Conservation (phyloP, 306 rosid species). For the Lathyrus aphaca region DNA sequence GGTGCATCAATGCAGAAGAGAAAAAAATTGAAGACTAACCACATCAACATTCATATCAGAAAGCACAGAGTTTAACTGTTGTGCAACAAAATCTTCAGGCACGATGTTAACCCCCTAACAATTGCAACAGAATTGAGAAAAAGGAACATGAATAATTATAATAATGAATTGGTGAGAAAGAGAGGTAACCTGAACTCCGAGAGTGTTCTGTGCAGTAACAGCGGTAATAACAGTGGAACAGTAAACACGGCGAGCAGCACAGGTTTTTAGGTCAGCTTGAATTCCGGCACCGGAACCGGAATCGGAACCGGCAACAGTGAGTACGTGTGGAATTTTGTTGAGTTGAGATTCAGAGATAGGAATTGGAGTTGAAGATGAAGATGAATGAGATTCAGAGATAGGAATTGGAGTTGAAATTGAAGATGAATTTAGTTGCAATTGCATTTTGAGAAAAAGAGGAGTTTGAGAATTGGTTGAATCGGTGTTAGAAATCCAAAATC, state of each 20-base stretch:
- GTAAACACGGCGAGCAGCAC: slow-evolving; percentile 79
- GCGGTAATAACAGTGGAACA: slow-evolving; percentile 96
- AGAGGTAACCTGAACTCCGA: slow-evolving; percentile 81
- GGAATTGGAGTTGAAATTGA: neutral
- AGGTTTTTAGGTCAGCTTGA: slow-evolving; percentile 90
- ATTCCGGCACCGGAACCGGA: slow-evolving; percentile 96
- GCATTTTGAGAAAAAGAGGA: slow-evolving; percentile 41
- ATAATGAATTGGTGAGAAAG: neutral
- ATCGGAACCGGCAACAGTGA: slow-evolving; percentile 88
- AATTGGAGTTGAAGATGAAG: neutral
- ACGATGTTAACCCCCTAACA: slow-evolving; percentile 66
- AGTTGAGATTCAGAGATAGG: slow-evolving; percentile 23
- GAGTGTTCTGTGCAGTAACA: slow-evolving; percentile 90
- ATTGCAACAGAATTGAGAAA: slow-evolving; percentile 31
- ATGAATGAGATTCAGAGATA: slow-evolving; percentile 23
- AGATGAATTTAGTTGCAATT: slow-evolving; percentile 42
- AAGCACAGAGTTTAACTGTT: slow-evolving; percentile 80
- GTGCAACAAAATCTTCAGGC: slow-evolving; percentile 68
- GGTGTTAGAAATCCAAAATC: slow-evolving; percentile 23
- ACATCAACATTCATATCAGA: slow-evolving; percentile 94
- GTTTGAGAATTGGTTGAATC: slow-evolving; percentile 24
- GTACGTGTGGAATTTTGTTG: slow-evolving; percentile 64
- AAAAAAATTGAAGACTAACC: slow-evolving; percentile 51
- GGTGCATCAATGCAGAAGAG: slow-evolving; percentile 17
- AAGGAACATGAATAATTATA: neutral